These are phyloP conservation scores for Penicillium canescens DNA, from an alignment of 495 filamentous ascomycete genomes.

Conservation along the genomic window DNA sequence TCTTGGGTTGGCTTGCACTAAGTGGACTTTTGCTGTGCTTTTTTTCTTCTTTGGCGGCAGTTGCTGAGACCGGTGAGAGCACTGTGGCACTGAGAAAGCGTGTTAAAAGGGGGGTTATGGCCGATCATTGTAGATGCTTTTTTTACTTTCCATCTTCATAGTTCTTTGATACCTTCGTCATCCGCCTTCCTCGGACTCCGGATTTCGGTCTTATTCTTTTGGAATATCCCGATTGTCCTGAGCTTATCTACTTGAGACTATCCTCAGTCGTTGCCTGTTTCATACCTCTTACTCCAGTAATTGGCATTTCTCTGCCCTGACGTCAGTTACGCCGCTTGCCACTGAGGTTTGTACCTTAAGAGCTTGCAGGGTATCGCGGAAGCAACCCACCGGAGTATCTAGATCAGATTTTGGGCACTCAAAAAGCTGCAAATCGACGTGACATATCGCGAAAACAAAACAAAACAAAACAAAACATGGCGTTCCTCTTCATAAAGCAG, in stretches of 20 bases:
- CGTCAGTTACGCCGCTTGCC: conserved; percentile 10
- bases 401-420: too few relatives aligned
- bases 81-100: conserved; percentile 1
- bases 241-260: background rate
- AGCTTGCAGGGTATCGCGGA: too few relatives aligned
- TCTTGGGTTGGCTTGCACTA: conserved; percentile 9
- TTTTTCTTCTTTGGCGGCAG: background rate
- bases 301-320: background rate
- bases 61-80: conserved; percentile 11
- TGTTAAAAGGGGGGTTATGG: conserved; percentile 13
- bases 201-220: background rate
- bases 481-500: conserved; percentile 44
- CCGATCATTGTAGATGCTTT: background rate
- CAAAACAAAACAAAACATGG: conserved; percentile 27
- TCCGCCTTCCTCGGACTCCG: background rate
- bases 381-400: too few relatives aligned
- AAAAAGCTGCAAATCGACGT: background rate
- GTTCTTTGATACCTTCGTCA: conserved; percentile 1
- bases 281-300: too few relatives aligned
- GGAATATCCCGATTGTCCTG: background rate
- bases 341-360: background rate
- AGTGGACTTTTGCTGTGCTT: conserved; percentile 1
- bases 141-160: conserved; percentile 5
- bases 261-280: too few relatives aligned
- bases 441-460: background rate